A percentile compares a stretch with the other conserved stretches of the same genome.
phyloP scores from a whole-genome alignment of 2,329 filamentous ascomycete species.

The Colletotrichum gigasporum region DNA sequence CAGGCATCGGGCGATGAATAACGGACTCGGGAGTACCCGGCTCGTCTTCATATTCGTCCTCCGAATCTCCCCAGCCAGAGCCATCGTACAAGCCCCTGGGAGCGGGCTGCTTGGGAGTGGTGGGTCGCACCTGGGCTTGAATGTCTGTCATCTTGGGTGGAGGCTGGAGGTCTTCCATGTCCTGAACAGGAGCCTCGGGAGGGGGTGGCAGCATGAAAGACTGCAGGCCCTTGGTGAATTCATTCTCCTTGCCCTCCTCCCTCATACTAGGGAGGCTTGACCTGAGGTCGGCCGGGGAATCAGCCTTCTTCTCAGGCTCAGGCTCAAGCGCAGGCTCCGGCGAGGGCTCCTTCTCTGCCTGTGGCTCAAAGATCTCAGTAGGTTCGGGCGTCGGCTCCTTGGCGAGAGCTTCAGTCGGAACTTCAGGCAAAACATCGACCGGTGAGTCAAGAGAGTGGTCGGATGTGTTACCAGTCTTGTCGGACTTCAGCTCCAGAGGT shows the following conservation, averaged over 20 bases:
- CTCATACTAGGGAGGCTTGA: constrained; percentile 33
- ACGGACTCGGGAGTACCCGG: constrained; percentile 88
- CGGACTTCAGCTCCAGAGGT: constrained; percentile 28
- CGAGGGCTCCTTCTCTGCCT: background rate
- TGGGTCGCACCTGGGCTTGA: constrained; percentile 50
- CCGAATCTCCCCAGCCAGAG: constrained; percentile 66
- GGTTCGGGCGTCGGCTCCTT: constrained; percentile 11
- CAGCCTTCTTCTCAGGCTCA: constrained; percentile 33
- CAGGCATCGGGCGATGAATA: constrained; percentile 76
- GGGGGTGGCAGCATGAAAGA: constrained; percentile 57
- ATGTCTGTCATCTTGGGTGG: constrained; percentile 47
- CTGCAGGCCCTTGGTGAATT: constrained; percentile 55
- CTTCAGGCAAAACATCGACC: background rate
- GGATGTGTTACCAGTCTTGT: constrained; percentile 34
- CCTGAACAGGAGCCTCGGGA: constrained; percentile 44
- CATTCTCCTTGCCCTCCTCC: constrained; percentile 40
- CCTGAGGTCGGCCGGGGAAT: constrained; percentile 41
- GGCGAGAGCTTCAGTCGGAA: background rate
- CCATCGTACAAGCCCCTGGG: constrained; percentile 73
- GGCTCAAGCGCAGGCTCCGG: background rate
- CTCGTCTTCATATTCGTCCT: constrained; percentile 65
- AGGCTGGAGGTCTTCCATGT: constrained; percentile 36
- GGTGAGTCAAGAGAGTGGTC: constrained; percentile 35
- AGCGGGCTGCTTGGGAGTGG: constrained; percentile 58
- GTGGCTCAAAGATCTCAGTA: constrained; percentile 1